Evolutionary conservation across 75 land plant genomes (phyloP).

Genomic region (Picea sitchensis): DNA sequence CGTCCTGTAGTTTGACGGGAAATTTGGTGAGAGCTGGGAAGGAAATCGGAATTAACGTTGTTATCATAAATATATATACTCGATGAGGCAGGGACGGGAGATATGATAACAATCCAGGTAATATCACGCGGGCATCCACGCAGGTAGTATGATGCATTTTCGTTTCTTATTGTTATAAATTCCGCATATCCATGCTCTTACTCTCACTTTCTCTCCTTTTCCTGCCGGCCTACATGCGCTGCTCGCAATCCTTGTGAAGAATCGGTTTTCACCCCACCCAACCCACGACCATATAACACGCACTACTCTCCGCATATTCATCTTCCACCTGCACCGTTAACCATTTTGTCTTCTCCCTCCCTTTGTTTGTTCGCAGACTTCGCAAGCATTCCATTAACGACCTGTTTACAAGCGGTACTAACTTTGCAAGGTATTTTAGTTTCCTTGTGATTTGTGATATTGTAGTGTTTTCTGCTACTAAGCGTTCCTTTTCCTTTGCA

Average conservation of each 20-base stretch:
- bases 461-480: too few relatives aligned
- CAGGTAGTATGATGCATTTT: slow-evolving; percentile 8
- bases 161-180: neutral
- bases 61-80: neutral
- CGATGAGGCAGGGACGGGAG: neutral
- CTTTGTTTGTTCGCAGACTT: neutral
- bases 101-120: slow-evolving; percentile 6
- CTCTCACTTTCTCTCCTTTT: slow-evolving; percentile 10
- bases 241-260: slow-evolving; percentile 10
- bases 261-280: neutral
- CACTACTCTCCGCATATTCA: neutral
- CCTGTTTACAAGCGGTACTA: too few relatives aligned
- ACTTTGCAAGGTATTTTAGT: too few relatives aligned
- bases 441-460: too few relatives aligned
- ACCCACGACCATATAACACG: neutral
- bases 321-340: neutral
- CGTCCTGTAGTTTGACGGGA: slow-evolving; percentile 5
- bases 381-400: too few relatives aligned
- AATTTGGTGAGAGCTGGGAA: neutral
- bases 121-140: slow-evolving; percentile 6
- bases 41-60: neutral
- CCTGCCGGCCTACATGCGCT: neutral
- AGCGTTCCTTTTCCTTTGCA: neutral
- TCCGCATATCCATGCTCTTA: slow-evolving; percentile 10
- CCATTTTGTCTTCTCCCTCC: neutral